A percentile compares a stretch with the other conserved stretches of the same genome.
Conservation (phyloP, 1,139 yeast species). For the Kluyveromyces marxianus region DNA sequence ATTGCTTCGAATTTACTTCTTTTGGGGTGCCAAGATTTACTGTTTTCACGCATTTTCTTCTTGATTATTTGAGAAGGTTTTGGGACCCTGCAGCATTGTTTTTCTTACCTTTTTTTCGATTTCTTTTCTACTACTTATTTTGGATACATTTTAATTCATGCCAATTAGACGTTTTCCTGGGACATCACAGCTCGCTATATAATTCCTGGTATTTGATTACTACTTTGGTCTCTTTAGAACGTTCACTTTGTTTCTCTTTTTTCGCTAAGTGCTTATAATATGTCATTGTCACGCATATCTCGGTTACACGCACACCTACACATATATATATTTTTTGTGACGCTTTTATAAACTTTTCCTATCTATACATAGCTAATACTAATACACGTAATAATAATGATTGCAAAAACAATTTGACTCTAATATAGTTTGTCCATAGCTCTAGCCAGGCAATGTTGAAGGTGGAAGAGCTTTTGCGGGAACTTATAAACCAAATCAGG, state of each 20-base stretch:
- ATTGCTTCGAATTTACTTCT: not conserved
- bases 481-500: not conserved
- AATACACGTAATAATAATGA: not conserved
- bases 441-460: not conserved
- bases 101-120: no score
- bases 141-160: not conserved
- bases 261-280: not conserved
- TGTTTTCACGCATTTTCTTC: not conserved
- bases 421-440: not conserved
- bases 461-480: not conserved
- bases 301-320: not conserved
- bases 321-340: slow-evolving; percentile 1
- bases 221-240: not conserved
- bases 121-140: not conserved
- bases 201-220: no score
- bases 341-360: slow-evolving; percentile 3
- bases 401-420: not conserved
- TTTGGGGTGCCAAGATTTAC: not conserved
- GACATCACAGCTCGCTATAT: no score
- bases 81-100: no score
- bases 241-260: not conserved
- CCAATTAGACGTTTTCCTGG: no score
- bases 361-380: slow-evolving; percentile 1
- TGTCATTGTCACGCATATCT: not conserved
- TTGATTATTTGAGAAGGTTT: not conserved